Base-by-base conservation (phyloP, 139 green algal genomes). In the Chlamydomonas urium region DNA sequence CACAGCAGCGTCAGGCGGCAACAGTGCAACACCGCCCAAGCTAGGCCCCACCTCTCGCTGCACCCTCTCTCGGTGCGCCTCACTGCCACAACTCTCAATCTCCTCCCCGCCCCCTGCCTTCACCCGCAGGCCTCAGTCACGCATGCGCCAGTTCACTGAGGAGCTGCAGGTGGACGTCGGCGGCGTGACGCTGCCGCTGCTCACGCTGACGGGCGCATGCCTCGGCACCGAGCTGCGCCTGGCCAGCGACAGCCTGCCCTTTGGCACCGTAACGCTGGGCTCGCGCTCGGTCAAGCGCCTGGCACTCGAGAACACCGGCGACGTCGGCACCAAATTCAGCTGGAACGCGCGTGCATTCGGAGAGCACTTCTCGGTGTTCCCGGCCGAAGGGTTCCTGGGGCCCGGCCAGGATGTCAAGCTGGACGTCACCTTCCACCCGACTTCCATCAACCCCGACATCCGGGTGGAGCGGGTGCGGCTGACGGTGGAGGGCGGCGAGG, bases 371-470 rank as follows among this genome's bases (percentile, higher is more conserved):
- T 76, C 68, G 45, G 84, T 94, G 74, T 79, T 73, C 56, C 90
- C 89, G 31, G 71, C 56, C 42, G 83, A 87, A 36, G 86, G 85
- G 38, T 93, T 90, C 78, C 65, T 93, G 47, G 79, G 72, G 10
- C 65, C 76, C 19, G 58, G 67, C 58, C 66, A 92, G 69, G 83
- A 92, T 47, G 82, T 88, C n/a, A 89, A 90, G 75, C 73, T 96
- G n/a, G 87, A 94, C 45, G 81, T 96, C 60, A 81, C 80, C 3
- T 96, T 94, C 86, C 87, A 92, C 45, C 90, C 90, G 42, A 42
- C 60, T 45, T 14, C 31, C 31, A 38, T 73, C 23, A 58, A 80
- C 37, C 34, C 83, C 2, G 90, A 95, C 79, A 75, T 92, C 2
- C 78, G 87, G 17, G 77, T 87, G n/a, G 87, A 93, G 56, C 75